Conservation (phyloP, 1,284 basidiomycete species). For the Coniferiporia sulphurascens region DNA sequence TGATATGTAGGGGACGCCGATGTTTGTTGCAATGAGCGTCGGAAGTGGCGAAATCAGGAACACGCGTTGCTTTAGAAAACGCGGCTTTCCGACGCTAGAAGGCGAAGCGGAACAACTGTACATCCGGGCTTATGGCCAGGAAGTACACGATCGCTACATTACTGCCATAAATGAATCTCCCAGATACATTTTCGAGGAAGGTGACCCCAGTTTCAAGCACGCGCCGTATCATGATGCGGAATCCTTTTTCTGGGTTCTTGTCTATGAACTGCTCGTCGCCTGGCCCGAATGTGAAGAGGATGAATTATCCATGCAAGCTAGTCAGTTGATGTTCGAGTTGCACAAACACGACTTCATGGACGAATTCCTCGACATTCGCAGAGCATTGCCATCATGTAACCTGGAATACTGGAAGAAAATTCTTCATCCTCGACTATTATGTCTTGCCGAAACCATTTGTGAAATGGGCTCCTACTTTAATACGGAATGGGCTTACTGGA, state of each 20-base stretch:
- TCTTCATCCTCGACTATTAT: not conserved
- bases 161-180: not conserved
- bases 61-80: not conserved
- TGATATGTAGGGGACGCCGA: not conserved
- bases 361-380: not conserved
- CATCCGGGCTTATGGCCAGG: not conserved
- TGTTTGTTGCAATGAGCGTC: not conserved
- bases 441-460: not conserved
- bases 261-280: not conserved
- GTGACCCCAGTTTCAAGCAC: not conserved
- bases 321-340: not conserved
- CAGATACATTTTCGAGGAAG: not conserved
- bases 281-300: not conserved
- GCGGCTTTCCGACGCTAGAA: not conserved
- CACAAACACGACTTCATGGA: not conserved
- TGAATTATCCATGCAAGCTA: not conserved
- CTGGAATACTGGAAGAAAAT: not conserved
- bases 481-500: not conserved
- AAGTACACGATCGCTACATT: not conserved
- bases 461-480: not conserved
- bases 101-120: not conserved
- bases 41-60: not conserved
- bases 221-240: not conserved
- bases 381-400: not conserved
- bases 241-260: not conserved